Evolutionary conservation across 108 stramenopile genomes (phyloP).

Genomic region (Skeletonema potamos): DNA sequence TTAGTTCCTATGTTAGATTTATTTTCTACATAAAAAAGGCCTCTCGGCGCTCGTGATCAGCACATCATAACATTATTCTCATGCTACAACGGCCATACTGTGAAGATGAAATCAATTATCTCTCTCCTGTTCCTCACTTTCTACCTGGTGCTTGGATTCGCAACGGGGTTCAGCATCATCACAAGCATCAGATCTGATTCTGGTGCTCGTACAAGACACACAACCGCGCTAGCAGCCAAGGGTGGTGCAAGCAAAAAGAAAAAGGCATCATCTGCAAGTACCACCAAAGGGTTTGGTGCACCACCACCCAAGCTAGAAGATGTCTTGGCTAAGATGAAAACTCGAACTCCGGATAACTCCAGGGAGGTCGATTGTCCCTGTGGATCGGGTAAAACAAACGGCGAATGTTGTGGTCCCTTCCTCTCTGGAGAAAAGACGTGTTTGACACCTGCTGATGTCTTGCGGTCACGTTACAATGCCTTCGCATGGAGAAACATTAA

Average conservation of each 20-base stretch:
- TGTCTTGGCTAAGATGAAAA: slow-evolving; percentile 48
- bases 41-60: no score
- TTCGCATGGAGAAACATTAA: slow-evolving; percentile 57
- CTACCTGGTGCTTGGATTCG: background rate
- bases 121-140: background rate
- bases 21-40: no score
- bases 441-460: slow-evolving; percentile 45
- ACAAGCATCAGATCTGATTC: background rate
- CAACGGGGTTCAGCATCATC: background rate
- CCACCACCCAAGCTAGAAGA: slow-evolving; percentile 55
- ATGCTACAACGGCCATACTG: no score
- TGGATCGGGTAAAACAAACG: slow-evolving; percentile 43
- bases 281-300: slow-evolving; percentile 62
- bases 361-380: slow-evolving; percentile 55
- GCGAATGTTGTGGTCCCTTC: slow-evolving; percentile 60
- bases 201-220: background rate
- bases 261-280: slow-evolving; percentile 1
- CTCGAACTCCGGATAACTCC: slow-evolving; percentile 58
- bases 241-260: slow-evolving; percentile 23
- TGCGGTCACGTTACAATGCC: slow-evolving; percentile 67
- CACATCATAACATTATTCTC: no score
- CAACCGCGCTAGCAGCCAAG: slow-evolving; percentile 2
- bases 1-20: no score
- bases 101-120: background rate
- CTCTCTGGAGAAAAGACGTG: slow-evolving; percentile 32